These are phyloP conservation scores for Phragmites australis DNA, from an alignment of 176 grass and related monocot genomes.

Conservation along the genomic window DNA sequence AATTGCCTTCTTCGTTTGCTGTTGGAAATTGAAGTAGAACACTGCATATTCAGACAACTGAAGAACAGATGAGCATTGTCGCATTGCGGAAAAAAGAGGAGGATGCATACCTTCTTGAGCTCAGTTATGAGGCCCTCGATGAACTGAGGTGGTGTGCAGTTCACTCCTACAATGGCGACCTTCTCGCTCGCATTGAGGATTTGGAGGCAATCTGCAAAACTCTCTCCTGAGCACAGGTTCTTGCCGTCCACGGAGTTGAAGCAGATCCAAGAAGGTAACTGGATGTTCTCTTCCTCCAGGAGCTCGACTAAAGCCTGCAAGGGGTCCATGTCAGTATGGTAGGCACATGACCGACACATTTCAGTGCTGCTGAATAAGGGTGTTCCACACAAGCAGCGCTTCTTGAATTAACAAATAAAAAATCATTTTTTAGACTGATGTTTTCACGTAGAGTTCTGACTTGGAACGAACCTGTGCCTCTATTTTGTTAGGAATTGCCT, in stretches of 20 bases:
- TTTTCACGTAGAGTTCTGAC: neutral
- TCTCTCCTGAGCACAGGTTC: conserved; percentile 65
- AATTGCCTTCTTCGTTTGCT: conserved; percentile 71
- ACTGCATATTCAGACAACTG: neutral
- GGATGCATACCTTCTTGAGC: conserved; percentile 57
- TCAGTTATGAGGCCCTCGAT: conserved; percentile 63
- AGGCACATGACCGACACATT: neutral
- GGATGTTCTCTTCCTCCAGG: conserved; percentile 69
- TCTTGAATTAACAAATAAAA: neutral
- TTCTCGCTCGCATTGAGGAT: conserved; percentile 59
- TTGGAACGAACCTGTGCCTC: conserved; percentile 60
- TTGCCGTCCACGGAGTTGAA: conserved; percentile 78
- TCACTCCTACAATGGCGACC: conserved; percentile 66
- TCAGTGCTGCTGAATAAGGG: neutral
- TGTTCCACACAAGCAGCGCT: neutral
- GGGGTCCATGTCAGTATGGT: neutral
- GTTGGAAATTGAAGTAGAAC: neutral
- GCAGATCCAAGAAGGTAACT: conserved; percentile 84
- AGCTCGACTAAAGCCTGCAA: conserved; percentile 68
- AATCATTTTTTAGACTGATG: neutral
- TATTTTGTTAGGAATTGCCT: conserved; percentile 82
- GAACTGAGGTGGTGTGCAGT: conserved; percentile 74
- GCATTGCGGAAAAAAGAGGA: neutral
- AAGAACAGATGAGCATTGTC: neutral
- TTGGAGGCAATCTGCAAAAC: conserved; percentile 57